These are phyloP conservation scores for Naganishia randhawae DNA, from an alignment of 768 basidiomycete genomes.

Conservation along the genomic window DNA sequence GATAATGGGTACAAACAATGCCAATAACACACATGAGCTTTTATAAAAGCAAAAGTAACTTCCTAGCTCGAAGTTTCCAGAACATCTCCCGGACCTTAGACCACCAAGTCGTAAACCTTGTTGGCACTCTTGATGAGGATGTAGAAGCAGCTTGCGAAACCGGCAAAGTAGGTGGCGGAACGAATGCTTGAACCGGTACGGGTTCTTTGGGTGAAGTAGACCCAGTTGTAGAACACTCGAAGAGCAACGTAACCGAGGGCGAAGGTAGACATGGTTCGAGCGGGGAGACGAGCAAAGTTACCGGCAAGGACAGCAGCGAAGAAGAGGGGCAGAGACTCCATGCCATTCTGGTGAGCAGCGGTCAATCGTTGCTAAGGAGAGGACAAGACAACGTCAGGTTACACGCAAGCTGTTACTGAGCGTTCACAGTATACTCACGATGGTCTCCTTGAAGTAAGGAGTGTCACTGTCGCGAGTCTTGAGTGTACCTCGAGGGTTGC, in stretches of 20 bases:
- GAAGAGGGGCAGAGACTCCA: conserved; percentile 30
- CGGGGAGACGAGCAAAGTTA: conserved; percentile 29
- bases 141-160: conserved; percentile 16
- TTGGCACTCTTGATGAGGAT: conserved; percentile 29
- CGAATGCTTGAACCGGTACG: neutral
- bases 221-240: conserved; percentile 28
- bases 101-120: conserved; percentile 26
- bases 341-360: conserved; percentile 27
- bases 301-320: conserved; percentile 28
- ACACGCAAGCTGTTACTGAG: neutral
- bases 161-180: conserved; percentile 23
- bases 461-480: conserved; percentile 11
- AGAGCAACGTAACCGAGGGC: conserved; percentile 26
- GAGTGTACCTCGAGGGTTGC: conserved; percentile 17
- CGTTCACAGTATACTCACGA: conserved; percentile 13
- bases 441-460: conserved; percentile 23
- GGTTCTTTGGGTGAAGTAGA: conserved; percentile 25
- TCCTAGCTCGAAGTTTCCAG: neutral
- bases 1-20: neutral
- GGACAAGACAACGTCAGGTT: neutral
- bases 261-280: conserved; percentile 27
- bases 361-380: conserved; percentile 21
- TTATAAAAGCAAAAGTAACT: neutral
- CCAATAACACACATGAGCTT: neutral
- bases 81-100: conserved; percentile 1